Percentiles rank a stretch among this genome's conserved stretches.
phyloP scores from a whole-genome alignment of 805 yeast genomes.

The Wickerhamiella azyma region DNA sequence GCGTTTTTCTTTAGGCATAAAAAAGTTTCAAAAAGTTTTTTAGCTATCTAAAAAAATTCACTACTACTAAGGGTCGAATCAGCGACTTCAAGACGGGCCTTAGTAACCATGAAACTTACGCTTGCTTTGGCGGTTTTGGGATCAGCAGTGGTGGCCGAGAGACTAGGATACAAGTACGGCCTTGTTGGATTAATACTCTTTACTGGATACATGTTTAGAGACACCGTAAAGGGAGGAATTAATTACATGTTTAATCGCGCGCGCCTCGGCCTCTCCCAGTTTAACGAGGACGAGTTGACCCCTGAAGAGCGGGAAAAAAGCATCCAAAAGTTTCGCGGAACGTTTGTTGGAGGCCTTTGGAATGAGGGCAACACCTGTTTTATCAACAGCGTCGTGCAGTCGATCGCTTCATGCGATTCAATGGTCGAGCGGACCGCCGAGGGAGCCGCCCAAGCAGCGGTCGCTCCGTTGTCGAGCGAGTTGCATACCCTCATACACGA shows the following conservation, averaged over 20 bases:
- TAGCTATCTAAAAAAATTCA: too few species aligned
- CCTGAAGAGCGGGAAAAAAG: slow-evolving; percentile 16
- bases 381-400: slow-evolving; percentile 81
- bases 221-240: slow-evolving; percentile 24
- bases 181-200: slow-evolving; percentile 4
- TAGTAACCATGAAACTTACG: slow-evolving; percentile 4
- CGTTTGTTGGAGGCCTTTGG: slow-evolving; percentile 64
- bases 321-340: slow-evolving; percentile 16
- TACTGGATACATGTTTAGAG: slow-evolving; percentile 21
- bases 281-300: slow-evolving; percentile 19
- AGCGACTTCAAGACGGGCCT: neutral
- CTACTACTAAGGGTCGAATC: too few species aligned
- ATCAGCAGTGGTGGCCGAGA: slow-evolving; percentile 4
- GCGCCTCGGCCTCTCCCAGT: slow-evolving; percentile 18
- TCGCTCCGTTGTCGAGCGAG: slow-evolving; percentile 15
- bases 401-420: slow-evolving; percentile 59
- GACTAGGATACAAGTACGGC: slow-evolving; percentile 7
- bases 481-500: slow-evolving; percentile 18
- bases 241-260: slow-evolving; percentile 23
- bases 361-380: slow-evolving; percentile 93
- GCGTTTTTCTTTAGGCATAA: slow-evolving; percentile 9
- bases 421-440: slow-evolving; percentile 42
- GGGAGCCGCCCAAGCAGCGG: slow-evolving; percentile 21
- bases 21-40: too few species aligned
- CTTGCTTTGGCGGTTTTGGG: slow-evolving; percentile 8